Base-by-base conservation (phyloP, 2,329 filamentous ascomycete species). In the Phyllosticta citrichinensis region DNA sequence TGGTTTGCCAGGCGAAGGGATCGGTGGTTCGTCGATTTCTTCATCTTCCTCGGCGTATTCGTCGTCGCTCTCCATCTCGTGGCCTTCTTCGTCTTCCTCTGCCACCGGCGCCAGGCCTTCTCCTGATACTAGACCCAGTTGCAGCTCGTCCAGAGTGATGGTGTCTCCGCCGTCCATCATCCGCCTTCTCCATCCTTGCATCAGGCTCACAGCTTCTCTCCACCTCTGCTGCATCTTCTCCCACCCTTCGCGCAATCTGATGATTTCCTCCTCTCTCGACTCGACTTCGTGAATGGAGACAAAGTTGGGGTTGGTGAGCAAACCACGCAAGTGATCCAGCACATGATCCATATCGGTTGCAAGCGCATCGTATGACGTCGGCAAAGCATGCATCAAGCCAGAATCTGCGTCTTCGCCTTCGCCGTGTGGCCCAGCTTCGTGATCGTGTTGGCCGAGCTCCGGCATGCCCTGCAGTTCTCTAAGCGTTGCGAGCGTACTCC, bases 231-330 rank as follows among this genome's bases (percentile, higher is more conserved):
- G 92, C 89, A 97, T 96, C 74, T 88, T 91, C 71, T 95, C 89
- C 87, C 93, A 96, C 17, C 92, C 91, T 60, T 88, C 84, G 60
- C 90, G 85, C 55, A 99, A 79, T 57, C 89, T 83, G 58, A 83
- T 81, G 65, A 99, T 97, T 71, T 97, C 92, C 63, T 95, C 88
- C 65, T 99, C 93, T 60, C 93, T 85, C n/a, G 91, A 77, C 69
- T 95, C 87, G 2, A 99, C 91, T 72, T 97, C 94, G 68, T 97
- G 94, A 22, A 97, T 84, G 0, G 93, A 89, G 14, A 97, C 94
- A 71, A 97, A 99, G 2, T 92, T 96, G 1, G 94, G 94, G 69
- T 97, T 97, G 9, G 91, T 97, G 53, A 99, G 80, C 47, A 99
- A 83, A 2, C 83, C 87, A 65, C 88, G 84, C 65, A 99, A 82